Percentiles rank a stretch among this genome's conserved stretches.
phyloP scores from a whole-genome alignment of 208 protist genomes.

The Zelonia costaricensis region DNA sequence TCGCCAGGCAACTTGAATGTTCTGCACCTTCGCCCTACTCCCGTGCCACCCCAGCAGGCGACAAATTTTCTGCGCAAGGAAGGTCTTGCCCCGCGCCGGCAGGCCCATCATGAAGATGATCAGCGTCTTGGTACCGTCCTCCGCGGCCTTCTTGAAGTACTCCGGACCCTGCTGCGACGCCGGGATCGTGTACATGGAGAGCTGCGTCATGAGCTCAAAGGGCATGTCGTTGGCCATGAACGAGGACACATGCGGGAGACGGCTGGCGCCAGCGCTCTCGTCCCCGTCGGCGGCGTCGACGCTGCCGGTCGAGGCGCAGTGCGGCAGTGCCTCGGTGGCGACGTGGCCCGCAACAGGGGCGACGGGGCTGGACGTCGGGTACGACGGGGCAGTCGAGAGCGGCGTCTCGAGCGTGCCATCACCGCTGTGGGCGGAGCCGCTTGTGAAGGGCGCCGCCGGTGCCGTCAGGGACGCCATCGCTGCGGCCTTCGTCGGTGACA shows the following conservation, averaged over 20 bases:
- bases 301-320: neutral
- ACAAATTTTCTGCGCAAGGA: conserved; percentile 90
- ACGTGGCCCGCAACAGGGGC: neutral
- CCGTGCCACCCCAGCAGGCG: conserved; percentile 86
- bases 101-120: conserved; percentile 91
- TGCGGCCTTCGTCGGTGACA: too few relatives aligned
- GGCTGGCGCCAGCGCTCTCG: too few relatives aligned
- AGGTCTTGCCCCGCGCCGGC: conserved; percentile 90
- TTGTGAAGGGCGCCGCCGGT: neutral
- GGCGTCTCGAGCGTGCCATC: conserved; percentile 1
- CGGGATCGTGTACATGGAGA: conserved; percentile 63
- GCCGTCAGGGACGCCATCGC: neutral
- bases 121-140: conserved; percentile 52
- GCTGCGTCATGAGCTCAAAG: conserved; percentile 18
- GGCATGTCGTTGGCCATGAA: conserved; percentile 9
- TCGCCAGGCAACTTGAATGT: conserved; percentile 79
- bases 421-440: neutral
- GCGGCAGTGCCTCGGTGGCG: neutral
- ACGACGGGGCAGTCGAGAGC: conserved; percentile 3
- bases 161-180: conserved; percentile 71
- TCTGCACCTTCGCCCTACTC: conserved; percentile 63
- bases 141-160: conserved; percentile 51
- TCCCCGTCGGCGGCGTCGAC: neutral
- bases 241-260: neutral
- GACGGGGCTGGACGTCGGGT: conserved; percentile 3